Evolutionary conservation across 2,329 filamentous ascomycete genomes (phyloP).

Genomic region (Polychaeton citri): DNA sequence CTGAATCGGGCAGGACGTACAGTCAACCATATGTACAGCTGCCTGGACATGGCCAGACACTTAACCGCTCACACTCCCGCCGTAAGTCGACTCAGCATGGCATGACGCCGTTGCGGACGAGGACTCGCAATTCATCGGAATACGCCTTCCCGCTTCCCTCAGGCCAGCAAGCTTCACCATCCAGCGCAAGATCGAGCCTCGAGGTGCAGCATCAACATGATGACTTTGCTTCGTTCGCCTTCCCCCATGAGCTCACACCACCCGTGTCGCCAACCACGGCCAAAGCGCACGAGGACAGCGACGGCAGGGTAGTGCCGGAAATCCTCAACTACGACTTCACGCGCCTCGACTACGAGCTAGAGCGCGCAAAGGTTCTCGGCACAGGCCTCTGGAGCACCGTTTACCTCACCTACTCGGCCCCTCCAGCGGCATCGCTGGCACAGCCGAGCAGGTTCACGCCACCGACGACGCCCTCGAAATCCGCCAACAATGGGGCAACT

Average conservation of each 20-base stretch:
- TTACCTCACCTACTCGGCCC: slow-evolving; percentile 17
- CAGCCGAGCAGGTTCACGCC: slow-evolving; percentile 3
- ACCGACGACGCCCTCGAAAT: slow-evolving; percentile 7
- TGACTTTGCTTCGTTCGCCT: not conserved
- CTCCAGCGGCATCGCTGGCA: not conserved
- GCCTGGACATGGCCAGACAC: not conserved
- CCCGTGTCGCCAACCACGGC: not conserved
- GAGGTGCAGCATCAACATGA: not conserved
- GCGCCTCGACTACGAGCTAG: slow-evolving; percentile 17
- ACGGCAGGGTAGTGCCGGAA: not conserved
- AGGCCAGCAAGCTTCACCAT: not conserved
- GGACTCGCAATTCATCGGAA: not conserved
- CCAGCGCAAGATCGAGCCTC: not conserved
- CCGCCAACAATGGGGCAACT: not conserved
- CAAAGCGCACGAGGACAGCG: not conserved
- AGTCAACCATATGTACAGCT: not conserved
- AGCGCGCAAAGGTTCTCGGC: slow-evolving; percentile 19
- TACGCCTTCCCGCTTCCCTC: not conserved
- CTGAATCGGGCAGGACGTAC: not conserved
- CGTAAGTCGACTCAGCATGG: not conserved
- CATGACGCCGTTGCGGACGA: not conserved
- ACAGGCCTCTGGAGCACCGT: slow-evolving; percentile 24
- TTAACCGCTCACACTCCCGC: not conserved
- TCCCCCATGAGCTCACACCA: not conserved
- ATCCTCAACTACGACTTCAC: slow-evolving; percentile 9